phyloP scores from a whole-genome alignment of 2,329 filamentous ascomycete species.

The Xylaria sp. region DNA sequence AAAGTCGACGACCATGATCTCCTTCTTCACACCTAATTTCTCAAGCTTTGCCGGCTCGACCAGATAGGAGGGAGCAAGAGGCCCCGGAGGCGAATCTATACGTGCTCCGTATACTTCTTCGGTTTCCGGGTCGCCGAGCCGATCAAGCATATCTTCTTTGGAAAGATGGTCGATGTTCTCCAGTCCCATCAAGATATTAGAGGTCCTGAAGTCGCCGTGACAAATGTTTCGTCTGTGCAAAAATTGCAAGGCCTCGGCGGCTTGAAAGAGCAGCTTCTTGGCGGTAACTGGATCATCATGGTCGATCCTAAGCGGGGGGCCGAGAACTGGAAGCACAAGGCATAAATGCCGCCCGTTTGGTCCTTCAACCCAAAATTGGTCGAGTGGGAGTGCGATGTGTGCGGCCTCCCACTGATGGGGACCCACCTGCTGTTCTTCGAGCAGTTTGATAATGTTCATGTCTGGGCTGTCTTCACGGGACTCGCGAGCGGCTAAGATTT shows the following conservation, averaged over 20 bases:
- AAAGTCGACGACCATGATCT: background rate
- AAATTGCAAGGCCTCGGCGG: background rate
- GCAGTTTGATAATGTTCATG: background rate
- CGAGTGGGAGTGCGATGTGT: background rate
- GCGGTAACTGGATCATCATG: background rate
- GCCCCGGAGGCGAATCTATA: background rate
- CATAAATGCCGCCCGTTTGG: conserved; percentile 1
- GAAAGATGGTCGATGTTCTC: background rate
- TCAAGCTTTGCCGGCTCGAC: background rate
- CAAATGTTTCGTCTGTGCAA: background rate
- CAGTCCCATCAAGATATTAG: background rate
- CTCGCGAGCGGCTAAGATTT: background rate
- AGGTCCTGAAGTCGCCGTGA: conserved; percentile 1
- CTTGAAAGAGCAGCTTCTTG: background rate
- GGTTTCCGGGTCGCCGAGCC: background rate
- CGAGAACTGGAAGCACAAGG: background rate
- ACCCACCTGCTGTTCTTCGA: background rate
- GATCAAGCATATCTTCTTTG: background rate
- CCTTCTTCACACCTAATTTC: background rate
- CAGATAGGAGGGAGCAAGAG: background rate
- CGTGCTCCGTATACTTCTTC: background rate
- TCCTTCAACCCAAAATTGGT: conserved; percentile 1
- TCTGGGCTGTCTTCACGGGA: background rate
- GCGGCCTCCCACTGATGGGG: background rate
- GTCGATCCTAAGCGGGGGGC: background rate